These are phyloP conservation scores for Alternaria angustiovoidea DNA, from an alignment of 2,329 filamentous ascomycete genomes.

Conservation along the genomic window DNA sequence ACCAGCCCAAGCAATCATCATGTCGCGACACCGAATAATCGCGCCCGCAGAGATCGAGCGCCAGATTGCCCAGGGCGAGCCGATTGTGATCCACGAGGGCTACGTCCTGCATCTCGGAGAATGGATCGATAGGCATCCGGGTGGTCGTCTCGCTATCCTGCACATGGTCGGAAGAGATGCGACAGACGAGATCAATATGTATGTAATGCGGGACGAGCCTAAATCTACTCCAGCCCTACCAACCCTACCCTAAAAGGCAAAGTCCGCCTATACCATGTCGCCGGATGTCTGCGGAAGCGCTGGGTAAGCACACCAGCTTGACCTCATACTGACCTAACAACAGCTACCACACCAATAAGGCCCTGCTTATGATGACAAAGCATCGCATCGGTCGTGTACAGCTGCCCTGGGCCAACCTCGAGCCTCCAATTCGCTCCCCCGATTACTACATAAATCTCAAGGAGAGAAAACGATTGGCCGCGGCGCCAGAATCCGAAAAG, in stretches of 20 bases:
- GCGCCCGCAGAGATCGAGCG: slow-evolving; percentile 58
- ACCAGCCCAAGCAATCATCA: slow-evolving; percentile 12
- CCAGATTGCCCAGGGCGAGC: slow-evolving; percentile 64
- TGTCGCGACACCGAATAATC: slow-evolving; percentile 47
- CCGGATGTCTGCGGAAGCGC: slow-evolving; percentile 16
- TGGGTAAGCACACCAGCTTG: slow-evolving; percentile 24
- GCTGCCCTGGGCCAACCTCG: slow-evolving; percentile 65
- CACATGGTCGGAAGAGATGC: slow-evolving; percentile 70
- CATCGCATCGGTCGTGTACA: slow-evolving; percentile 67
- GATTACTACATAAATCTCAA: slow-evolving; percentile 48
- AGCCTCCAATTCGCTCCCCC: slow-evolving; percentile 65
- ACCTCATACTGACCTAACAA: slow-evolving; percentile 32
- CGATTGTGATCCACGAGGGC: slow-evolving; percentile 66
- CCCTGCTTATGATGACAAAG: slow-evolving; percentile 65
- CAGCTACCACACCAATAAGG: slow-evolving; percentile 66
- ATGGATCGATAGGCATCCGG: slow-evolving; percentile 68
- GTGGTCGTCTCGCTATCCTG: slow-evolving; percentile 65
- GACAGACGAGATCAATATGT: slow-evolving; percentile 67
- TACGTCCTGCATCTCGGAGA: slow-evolving; percentile 63
- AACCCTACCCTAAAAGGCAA: slow-evolving; percentile 17
- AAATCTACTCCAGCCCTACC: slow-evolving; percentile 2
- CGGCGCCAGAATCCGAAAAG: slow-evolving; percentile 11
- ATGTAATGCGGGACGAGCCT: slow-evolving; percentile 36
- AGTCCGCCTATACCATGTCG: slow-evolving; percentile 5
- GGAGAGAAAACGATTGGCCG: slow-evolving; percentile 20